Percentiles rank a stretch among this genome's conserved stretches.
Conservation (phyloP, 441 rosid genomes). For the Corymbia calophylla region DNA sequence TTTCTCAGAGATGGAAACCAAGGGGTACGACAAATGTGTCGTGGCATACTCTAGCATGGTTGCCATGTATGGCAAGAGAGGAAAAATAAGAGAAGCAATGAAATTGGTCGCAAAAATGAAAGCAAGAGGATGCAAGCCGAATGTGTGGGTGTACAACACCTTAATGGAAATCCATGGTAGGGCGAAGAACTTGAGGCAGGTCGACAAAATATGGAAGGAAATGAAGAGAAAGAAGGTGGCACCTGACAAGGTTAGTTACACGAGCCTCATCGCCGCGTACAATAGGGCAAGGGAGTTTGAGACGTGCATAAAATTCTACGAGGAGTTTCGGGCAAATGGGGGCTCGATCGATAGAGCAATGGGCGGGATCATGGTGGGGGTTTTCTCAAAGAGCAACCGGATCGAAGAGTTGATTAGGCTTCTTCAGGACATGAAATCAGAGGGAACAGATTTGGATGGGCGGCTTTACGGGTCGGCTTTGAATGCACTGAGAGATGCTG, state of each 20-base stretch:
- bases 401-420: constrained; percentile 68
- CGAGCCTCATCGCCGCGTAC: constrained; percentile 57
- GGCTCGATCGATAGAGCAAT: constrained; percentile 59
- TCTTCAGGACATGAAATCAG: constrained; percentile 56
- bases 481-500: constrained; percentile 79
- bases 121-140: constrained; percentile 63
- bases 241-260: constrained; percentile 75
- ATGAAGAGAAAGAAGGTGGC: constrained; percentile 60
- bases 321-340: constrained; percentile 48
- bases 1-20: constrained; percentile 59
- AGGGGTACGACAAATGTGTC: constrained; percentile 67
- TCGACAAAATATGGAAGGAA: constrained; percentile 80
- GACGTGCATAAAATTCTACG: constrained; percentile 43
- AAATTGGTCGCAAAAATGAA: constrained; percentile 74
- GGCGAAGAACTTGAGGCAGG: constrained; percentile 53
- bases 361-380: constrained; percentile 83
- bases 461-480: constrained; percentile 57
- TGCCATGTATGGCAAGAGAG: constrained; percentile 70
- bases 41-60: constrained; percentile 79
- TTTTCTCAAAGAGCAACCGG: constrained; percentile 62
- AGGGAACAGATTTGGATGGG: constrained; percentile 52
- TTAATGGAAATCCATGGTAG: constrained; percentile 80
- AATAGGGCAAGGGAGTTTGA: constrained; percentile 57
- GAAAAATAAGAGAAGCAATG: constrained; percentile 57
- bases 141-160: constrained; percentile 78